phyloP scores from a whole-genome alignment of 495 filamentous ascomycete genomes.

The Melanomma pulvis-pyrius region DNA sequence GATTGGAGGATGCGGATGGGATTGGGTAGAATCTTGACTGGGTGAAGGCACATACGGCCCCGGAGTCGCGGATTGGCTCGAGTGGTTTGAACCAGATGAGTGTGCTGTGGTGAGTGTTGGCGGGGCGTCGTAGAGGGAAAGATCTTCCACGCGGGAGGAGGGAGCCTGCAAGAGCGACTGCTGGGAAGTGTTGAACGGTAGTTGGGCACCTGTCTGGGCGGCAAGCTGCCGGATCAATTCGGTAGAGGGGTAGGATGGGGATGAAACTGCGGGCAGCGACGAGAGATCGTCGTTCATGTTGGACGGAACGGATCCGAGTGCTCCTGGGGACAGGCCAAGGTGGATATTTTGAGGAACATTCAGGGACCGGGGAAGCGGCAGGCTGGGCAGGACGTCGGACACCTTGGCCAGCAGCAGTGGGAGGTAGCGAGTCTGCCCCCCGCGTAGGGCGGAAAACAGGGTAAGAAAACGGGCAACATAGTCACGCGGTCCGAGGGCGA shows the following conservation, averaged over 20 bases:
- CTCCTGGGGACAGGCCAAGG: conserved; percentile 5
- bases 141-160: conserved; percentile 21
- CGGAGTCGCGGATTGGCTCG: conserved; percentile 27
- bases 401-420: conserved; percentile 72
- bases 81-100: conserved; percentile 21
- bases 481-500: conserved; percentile 68
- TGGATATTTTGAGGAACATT: conserved; percentile 21
- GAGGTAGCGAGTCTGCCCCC: conserved; percentile 69
- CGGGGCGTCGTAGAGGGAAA: conserved; percentile 25
- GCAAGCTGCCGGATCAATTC: conserved; percentile 34
- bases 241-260: conserved; percentile 24
- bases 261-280: conserved; percentile 1
- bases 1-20: conserved; percentile 14
- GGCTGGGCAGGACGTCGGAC: conserved; percentile 61
- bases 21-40: conserved; percentile 6
- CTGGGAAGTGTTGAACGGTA: conserved; percentile 17
- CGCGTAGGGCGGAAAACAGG: conserved; percentile 68
- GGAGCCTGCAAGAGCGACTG: conserved; percentile 23
- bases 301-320: conserved; percentile 10
- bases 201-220: conserved; percentile 31
- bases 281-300: conserved; percentile 20
- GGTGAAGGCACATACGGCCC: conserved; percentile 20
- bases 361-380: conserved; percentile 28
- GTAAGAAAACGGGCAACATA: conserved; percentile 70
- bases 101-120: conserved; percentile 16